Evolutionary conservation across 352 stramenopile genomes (phyloP).

Genomic region (Detonula confervacea): DNA sequence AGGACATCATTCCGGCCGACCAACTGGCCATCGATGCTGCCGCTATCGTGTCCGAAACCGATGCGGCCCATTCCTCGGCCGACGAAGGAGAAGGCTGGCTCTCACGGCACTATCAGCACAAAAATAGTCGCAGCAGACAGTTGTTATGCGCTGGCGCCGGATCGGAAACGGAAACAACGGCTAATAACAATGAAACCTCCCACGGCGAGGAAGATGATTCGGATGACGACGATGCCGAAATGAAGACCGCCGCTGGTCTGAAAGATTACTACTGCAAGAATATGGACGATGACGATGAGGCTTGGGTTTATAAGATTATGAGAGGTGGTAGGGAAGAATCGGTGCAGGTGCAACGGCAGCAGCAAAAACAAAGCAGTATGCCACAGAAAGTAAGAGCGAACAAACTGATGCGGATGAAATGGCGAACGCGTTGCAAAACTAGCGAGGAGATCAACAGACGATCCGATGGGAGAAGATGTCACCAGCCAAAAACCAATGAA

Average conservation of each 20-base stretch:
- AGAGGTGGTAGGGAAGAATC: constrained; percentile 63
- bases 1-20: constrained; percentile 3
- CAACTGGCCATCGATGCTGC: constrained; percentile 23
- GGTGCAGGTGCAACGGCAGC: constrained; percentile 31
- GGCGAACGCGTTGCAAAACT: neutral
- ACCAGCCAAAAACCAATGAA: too few relatives aligned
- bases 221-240: constrained; percentile 27
- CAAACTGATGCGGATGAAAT: neutral
- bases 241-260: constrained; percentile 13
- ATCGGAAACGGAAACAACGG: too few relatives aligned
- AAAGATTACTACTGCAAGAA: constrained; percentile 54
- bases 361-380: neutral
- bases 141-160: too few relatives aligned
- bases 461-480: constrained; percentile 2
- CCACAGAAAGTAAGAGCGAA: neutral
- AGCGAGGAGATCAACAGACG: constrained; percentile 4
- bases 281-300: constrained; percentile 83
- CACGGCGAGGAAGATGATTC: constrained; percentile 22
- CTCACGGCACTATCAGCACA: constrained; percentile 3
- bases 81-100: constrained; percentile 45
- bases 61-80: constrained; percentile 34
- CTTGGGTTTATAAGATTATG: constrained; percentile 82
- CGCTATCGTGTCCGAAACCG: constrained; percentile 50
- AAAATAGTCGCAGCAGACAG: neutral
- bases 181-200: constrained; percentile 10